phyloP scores from a whole-genome alignment of 73 alveolate species.

The Durusdinium trenchii region DNA sequence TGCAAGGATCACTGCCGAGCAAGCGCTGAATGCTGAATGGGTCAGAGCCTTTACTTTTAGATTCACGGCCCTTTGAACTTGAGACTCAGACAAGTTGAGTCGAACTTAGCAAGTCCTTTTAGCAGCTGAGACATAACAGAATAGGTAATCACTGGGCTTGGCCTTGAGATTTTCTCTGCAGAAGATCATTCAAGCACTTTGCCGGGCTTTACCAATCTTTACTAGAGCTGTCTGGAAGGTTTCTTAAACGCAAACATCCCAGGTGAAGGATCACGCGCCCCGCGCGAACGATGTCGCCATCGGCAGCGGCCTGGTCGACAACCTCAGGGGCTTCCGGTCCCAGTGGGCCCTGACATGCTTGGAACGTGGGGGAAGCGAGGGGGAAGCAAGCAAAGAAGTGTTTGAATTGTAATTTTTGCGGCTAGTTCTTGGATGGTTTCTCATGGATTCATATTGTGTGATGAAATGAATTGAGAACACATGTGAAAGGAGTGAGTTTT shows the following conservation, averaged over 20 bases:
- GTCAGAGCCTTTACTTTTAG: neutral
- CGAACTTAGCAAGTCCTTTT: neutral
- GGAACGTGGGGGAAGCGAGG: too few relatives aligned
- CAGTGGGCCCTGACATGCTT: slow-evolving; percentile 15
- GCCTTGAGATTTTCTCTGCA: too few relatives aligned
- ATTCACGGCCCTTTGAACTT: neutral
- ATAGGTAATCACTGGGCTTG: neutral
- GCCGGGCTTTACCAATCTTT: too few relatives aligned
- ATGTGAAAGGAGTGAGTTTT: too few relatives aligned
- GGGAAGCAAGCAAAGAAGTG: too few relatives aligned
- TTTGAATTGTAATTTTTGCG: neutral
- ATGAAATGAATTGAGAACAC: neutral
- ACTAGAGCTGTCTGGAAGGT: neutral
- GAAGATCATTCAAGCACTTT: too few relatives aligned
- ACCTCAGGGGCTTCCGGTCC: slow-evolving; percentile 88
- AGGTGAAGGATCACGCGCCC: slow-evolving; percentile 64
- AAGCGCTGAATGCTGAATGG: slow-evolving; percentile 75
- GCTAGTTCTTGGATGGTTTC: neutral
- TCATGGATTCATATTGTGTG: neutral
- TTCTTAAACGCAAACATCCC: neutral
- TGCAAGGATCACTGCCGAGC: slow-evolving; percentile 78
- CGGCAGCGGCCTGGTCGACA: slow-evolving; percentile 72
- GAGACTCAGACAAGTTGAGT: neutral
- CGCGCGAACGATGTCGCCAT: slow-evolving; percentile 50
- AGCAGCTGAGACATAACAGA: neutral